Base-by-base conservation (phyloP, 1,284 basidiomycete genomes). In the Termitomyces sp. region DNA sequence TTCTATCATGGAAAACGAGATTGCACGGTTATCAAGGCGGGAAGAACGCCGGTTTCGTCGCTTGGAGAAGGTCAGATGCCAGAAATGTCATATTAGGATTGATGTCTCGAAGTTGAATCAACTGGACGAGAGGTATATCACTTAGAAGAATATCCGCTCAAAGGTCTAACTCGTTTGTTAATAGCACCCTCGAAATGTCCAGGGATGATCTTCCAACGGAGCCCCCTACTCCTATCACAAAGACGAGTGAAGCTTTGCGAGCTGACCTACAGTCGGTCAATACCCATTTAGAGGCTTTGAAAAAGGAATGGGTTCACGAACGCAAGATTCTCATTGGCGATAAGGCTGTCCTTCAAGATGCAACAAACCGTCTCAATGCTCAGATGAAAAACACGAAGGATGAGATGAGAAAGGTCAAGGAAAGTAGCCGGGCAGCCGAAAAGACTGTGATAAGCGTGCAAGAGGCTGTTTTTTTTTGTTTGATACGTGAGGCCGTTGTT, bases 271-370 rank as follows among this genome's bases (percentile, higher is more conserved):
- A 74, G 50, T 70, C 75, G 9, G 81, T 88, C 52, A 87, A 87
- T 58, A 55, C 65, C 5, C 80, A 89, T 54, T 73, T 90, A n/a
- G 75, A 78, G 21, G 67, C 70, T 24, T 79, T 90, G 74, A 85
- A 80, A 70, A 73, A 72, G 30, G 73, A 82, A 61, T 89, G 88
- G 86, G 76, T 80, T n/a, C 74, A 79, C 9, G 87, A 90, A 64
- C 80, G 77, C 64, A 72, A 70, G 36, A 72, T 76, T 53, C 72
- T 90, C 7, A 64, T 86, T 28, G 85, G 80, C 45, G 86, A 91
- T 65, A 89, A 86, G 52, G 84, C 79, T 7, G 77, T 79, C 30
- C 76, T 91, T 26, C 83, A 87, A 63, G 83, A 88, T 60, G 78
- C 83, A 3, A 76, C 88, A 0, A 80, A 79, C 55, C 80, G 81